Base-by-base conservation (phyloP, 2,329 filamentous ascomycete genomes). In the Neurospora sp. region DNA sequence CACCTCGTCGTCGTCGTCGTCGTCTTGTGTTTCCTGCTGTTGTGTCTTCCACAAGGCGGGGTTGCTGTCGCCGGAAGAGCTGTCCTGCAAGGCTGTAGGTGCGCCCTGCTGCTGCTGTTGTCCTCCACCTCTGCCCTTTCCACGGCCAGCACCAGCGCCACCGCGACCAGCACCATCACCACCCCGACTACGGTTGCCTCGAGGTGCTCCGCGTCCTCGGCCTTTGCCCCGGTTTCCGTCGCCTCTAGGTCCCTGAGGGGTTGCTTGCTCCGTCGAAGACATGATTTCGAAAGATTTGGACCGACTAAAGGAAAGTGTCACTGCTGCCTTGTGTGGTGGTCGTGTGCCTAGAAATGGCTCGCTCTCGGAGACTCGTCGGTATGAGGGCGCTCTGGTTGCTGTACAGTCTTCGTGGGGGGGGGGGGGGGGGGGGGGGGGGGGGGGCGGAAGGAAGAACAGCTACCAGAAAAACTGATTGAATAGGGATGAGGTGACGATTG, bases 1-100 rank as follows among this genome's bases (percentile, higher is more conserved):
- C 72, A 97, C 87, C 73, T 97, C 93, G 36, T 85, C 90, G 70
- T 93, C 91, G 38, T 85, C 86, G 67, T 75, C 77, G 19, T 23
- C 19, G 19, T 23, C 19, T 38, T 72, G 71, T 1, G 70, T 70
- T 23, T 74, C 67, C 72, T 28, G 52, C 13, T 62, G 52, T 62
- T 62, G 52, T 62, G 23, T 28, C 52, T 62, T 62, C 52, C 52
- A 62, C 46, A 33, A 23, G 23, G 11, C 23, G 13, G 46, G 46
- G 23, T 62, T 62, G 52, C 23, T 62, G 52, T 62, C 52, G 52
- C 52, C 52, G 13, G 52, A 28, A 17, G 52, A 62, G 52, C 0
- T 17, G 13, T 62, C 52, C 52, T 62, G 52, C 52, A 2, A 23
- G 19, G 43, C 0, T 8, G 11, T 28, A 23, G 43, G 43, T 74